A percentile compares a stretch with the other conserved stretches of the same genome.
Evolutionary conservation across 306 rosid species (phyloP).

Genomic region (Cucurbita pepo): DNA sequence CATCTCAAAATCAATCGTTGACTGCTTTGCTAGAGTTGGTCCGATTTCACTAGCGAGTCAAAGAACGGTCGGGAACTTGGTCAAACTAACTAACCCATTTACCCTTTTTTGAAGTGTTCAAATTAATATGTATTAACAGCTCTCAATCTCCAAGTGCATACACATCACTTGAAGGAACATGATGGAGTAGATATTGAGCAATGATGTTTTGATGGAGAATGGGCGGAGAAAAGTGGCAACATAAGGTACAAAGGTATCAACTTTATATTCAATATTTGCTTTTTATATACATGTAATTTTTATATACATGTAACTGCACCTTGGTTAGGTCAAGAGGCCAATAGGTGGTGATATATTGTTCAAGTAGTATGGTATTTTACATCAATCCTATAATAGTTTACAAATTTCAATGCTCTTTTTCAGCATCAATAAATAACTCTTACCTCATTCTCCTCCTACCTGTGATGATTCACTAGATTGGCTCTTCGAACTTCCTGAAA

Average conservation of each 20-base stretch:
- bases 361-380: background rate
- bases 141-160: background rate
- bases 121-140: background rate
- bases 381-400: background rate
- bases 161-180: background rate
- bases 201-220: background rate
- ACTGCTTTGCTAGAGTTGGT: no score
- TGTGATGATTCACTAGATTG: slow-evolving; percentile 21
- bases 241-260: background rate
- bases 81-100: no score
- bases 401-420: background rate
- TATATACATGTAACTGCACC: background rate
- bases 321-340: background rate
- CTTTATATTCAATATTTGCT: background rate
- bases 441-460: slow-evolving; percentile 15
- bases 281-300: background rate
- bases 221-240: background rate
- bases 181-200: background rate
- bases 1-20: no score
- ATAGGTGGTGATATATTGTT: background rate
- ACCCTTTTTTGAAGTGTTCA: no score
- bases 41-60: no score
- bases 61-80: no score
- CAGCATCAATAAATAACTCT: background rate
- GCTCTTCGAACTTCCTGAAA: slow-evolving; percentile 25